Percentiles rank a stretch among this genome's conserved stretches.
phyloP scores from a whole-genome alignment of 345 rosid species.

The Excoecaria cochinchinensis region DNA sequence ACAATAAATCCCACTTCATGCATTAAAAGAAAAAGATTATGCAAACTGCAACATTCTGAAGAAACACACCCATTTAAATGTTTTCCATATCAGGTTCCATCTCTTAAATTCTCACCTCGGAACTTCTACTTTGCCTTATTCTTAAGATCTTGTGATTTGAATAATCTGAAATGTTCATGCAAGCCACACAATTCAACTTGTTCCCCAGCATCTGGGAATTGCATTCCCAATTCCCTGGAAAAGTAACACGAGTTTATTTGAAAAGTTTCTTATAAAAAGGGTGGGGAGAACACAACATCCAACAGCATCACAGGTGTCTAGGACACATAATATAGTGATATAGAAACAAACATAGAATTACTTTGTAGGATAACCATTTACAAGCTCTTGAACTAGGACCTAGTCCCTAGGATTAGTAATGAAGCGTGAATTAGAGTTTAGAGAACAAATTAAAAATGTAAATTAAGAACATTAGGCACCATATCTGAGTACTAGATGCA shows the following conservation, averaged over 20 bases:
- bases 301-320: background rate
- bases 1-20: background rate
- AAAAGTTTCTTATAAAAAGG: background rate
- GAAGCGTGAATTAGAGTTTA: background rate
- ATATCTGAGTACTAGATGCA: background rate
- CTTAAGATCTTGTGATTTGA: conserved; percentile 21
- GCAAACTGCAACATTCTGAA: background rate
- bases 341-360: background rate
- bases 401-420: background rate
- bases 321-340: background rate
- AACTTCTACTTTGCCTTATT: conserved; percentile 23
- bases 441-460: no score
- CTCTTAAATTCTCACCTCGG: conserved; percentile 40
- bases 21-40: background rate
- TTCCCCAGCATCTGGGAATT: conserved; percentile 30
- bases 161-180: conserved; percentile 19
- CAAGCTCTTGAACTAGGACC: background rate
- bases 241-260: conserved; percentile 3
- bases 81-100: conserved; percentile 16
- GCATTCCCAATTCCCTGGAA: conserved; percentile 42
- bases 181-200: conserved; percentile 12
- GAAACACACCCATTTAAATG: conserved; percentile 5
- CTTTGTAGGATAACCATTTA: background rate
- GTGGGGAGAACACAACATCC: background rate
- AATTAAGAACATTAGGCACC: background rate